These are phyloP conservation scores for Malassezia japonica DNA, from an alignment of 1,284 basidiomycete genomes.

Conservation along the genomic window DNA sequence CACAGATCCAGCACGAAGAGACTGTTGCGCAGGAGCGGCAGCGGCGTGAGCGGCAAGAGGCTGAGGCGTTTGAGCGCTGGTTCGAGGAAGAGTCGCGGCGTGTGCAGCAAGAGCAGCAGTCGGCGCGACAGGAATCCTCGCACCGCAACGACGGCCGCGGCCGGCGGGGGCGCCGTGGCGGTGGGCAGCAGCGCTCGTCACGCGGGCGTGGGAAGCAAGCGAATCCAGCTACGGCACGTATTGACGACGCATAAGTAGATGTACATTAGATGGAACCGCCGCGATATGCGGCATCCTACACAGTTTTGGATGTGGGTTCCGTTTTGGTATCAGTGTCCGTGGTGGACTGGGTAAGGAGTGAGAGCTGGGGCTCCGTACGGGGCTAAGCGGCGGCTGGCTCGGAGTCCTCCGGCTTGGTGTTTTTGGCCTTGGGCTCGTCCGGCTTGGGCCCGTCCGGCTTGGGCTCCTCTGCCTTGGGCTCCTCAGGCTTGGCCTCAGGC, in stretches of 20 bases:
- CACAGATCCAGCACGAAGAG: slow-evolving; percentile 40
- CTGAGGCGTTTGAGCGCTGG: slow-evolving; percentile 43
- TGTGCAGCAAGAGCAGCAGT: slow-evolving; percentile 21
- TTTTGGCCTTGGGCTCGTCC: too few relatives aligned
- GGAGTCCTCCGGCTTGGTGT: too few relatives aligned
- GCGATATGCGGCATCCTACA: too few relatives aligned
- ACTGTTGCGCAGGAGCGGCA: slow-evolving; percentile 24
- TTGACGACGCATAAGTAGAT: slow-evolving; percentile 11
- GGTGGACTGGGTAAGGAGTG: too few relatives aligned
- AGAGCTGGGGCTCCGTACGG: too few relatives aligned
- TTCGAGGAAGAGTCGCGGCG: slow-evolving; percentile 42
- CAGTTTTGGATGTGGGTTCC: too few relatives aligned
- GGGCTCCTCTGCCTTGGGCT: too few relatives aligned
- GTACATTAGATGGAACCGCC: not conserved
- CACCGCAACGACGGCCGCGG: not conserved
- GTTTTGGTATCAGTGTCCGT: too few relatives aligned
- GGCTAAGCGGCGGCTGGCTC: too few relatives aligned
- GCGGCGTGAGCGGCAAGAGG: slow-evolving; percentile 30
- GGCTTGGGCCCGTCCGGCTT: too few relatives aligned
- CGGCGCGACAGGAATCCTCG: not conserved
- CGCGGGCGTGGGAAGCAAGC: slow-evolving; percentile 1
- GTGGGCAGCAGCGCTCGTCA: not conserved
- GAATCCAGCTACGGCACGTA: slow-evolving; percentile 8
- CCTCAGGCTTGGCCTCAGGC: too few relatives aligned
- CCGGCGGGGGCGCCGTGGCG: not conserved